Evolutionary conservation across 352 stramenopile genomes (phyloP).

Genomic region (Pythium scleroteichum): DNA sequence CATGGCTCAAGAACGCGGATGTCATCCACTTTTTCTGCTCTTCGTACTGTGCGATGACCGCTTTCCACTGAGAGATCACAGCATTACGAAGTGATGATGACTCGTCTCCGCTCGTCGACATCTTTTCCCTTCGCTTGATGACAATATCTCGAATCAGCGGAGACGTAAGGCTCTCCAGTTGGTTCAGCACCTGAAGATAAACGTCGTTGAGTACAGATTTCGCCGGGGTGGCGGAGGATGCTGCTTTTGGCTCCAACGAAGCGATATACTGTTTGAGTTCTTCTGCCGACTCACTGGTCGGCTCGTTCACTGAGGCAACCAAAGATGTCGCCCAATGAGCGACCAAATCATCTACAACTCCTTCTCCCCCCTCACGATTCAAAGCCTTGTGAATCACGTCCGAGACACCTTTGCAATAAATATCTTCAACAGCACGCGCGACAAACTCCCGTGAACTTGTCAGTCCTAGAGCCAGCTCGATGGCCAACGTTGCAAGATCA

Average conservation of each 20-base stretch:
- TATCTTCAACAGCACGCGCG: constrained; percentile 19
- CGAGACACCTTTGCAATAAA: constrained; percentile 29
- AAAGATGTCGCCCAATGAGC: constrained; percentile 17
- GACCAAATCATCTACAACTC: constrained; percentile 8
- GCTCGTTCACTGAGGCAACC: not conserved
- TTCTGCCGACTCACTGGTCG: not conserved
- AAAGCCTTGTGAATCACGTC: constrained; percentile 26
- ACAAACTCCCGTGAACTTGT: constrained; percentile 22
- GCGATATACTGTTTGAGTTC: constrained; percentile 15
- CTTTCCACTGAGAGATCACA: constrained; percentile 26
- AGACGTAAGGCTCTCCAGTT: constrained; percentile 7
- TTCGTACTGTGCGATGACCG: constrained; percentile 28
- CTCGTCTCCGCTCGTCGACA: not conserved
- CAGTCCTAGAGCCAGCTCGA: constrained; percentile 24
- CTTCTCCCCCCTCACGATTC: constrained; percentile 12
- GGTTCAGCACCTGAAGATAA: constrained; percentile 9
- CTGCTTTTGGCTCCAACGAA: constrained; percentile 3
- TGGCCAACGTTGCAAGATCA: constrained; percentile 22
- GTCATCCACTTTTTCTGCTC: constrained; percentile 28
- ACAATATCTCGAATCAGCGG: constrained; percentile 11
- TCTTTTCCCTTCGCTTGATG: constrained; percentile 2
- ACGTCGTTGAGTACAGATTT: not conserved
- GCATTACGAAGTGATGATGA: constrained; percentile 9
- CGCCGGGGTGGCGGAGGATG: not conserved
- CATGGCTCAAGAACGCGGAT: constrained; percentile 46